Base-by-base conservation (phyloP, 2,329 filamentous ascomycete genomes). In the Pestalotiopsis sp. region DNA sequence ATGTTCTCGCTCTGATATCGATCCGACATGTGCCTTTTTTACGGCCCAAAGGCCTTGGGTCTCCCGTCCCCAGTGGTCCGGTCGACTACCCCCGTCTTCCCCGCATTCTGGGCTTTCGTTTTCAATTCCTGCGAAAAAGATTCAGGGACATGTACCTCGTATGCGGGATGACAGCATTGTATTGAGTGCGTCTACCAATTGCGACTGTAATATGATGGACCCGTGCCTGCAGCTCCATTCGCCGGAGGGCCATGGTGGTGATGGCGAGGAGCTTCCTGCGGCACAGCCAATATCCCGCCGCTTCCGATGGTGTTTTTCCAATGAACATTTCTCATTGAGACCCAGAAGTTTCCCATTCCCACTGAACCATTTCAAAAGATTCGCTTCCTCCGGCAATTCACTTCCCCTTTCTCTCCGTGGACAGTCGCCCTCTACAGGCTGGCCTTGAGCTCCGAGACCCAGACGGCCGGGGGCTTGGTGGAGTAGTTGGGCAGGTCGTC, bases 401-500 rank as follows among this genome's bases (percentile, higher is more conserved):
- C 31, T 17, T 4, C 45, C 17, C 7, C 31, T 62, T 12, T 17
- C 20, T 9, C 27, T 62, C 17, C 36, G 14, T 1, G 27, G 3
- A 52, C 25, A 4, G 27, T 27, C 27, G 1, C 25, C 31, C 39
- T 49, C 20, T 64, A 64, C n/a, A 20, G 20, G 36, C 61, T 39
- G 20, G n/a, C 64, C 27, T 58, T 27, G 31, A 66, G 41, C 45
- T 66, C 64, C 64, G 20, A 17, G 25, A 66, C 67, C 68, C 68
- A 70, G 11, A 49, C 45, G 9, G n/a, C 36, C 1, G 70, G 41
- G 6, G 68, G 49, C 64, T 67, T 67, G 58, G 68, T 59, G 36
- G 64, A 67, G 61, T 67, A 71, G 66, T 70, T 68, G 56, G 25
- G 58, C 7, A 68, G 45, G 63, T 71, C 70, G 45, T 69, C 68